phyloP scores from a whole-genome alignment of 371 early-diverging fungal genomes.

The Parasitella parasitica region DNA sequence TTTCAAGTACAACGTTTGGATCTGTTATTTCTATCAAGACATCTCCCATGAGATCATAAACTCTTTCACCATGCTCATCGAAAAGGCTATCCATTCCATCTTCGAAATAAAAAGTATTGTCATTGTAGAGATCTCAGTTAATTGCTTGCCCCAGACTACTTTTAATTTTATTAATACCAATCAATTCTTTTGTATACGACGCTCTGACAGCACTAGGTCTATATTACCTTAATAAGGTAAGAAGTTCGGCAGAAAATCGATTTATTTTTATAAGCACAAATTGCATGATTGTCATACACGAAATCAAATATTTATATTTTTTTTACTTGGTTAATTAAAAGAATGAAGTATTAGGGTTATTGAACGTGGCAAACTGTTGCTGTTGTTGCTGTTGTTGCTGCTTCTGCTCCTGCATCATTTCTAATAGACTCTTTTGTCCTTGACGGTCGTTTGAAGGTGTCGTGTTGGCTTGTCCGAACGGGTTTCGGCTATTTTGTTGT shows the following conservation, averaged over 20 bases:
- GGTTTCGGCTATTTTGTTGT: slow-evolving; percentile 18
- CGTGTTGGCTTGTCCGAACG: slow-evolving; percentile 35
- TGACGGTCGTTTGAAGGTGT: slow-evolving; percentile 2
- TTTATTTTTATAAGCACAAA: too few relatives aligned
- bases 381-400: slow-evolving; percentile 31
- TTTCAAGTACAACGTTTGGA: slow-evolving; percentile 6
- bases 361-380: slow-evolving; percentile 9
- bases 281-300: too few relatives aligned
- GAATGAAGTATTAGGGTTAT: background rate
- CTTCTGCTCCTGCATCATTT: slow-evolving; percentile 41
- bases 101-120: slow-evolving; percentile 12
- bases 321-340: slow-evolving; percentile 6
- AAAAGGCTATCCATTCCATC: slow-evolving; percentile 16
- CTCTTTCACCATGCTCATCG: slow-evolving; percentile 17
- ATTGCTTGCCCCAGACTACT: too few relatives aligned
- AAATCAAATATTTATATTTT: background rate
- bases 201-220: too few relatives aligned
- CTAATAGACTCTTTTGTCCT: slow-evolving; percentile 30
- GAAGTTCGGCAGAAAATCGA: too few relatives aligned
- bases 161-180: too few relatives aligned
- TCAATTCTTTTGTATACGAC: too few relatives aligned
- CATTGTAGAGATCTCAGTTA: slow-evolving; percentile 1
- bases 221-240: too few relatives aligned
- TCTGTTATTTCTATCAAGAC: slow-evolving; percentile 6
- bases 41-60: slow-evolving; percentile 8